Evolutionary conservation across 106 monocot species (phyloP), one percentile per base, ranked within the genome.

Genomic region (Cymbidium sinense): DNA sequence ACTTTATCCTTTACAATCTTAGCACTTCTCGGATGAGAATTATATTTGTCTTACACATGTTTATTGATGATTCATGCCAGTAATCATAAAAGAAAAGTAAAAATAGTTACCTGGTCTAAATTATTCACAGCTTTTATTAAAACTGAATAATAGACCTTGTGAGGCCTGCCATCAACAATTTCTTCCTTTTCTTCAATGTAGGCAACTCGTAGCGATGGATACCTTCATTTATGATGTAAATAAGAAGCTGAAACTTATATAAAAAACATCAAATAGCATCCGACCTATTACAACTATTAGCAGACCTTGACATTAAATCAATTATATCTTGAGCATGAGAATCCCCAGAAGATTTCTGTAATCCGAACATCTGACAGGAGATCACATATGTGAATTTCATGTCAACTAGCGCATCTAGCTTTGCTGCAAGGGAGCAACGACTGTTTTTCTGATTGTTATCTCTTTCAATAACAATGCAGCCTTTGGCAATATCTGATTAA

Each of bases 111-210:
- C 88, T 91, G 84, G 72, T 88, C 88, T 4, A 91, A 70, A 34
- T 89, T 86, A 70, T 91, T 88, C 54, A 83, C 88, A 69, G 82
- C 91, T 81, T 91, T 91, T 30, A 89, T 64, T 70, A 91, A 82
- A 41, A 91, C 69, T 64, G 91, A 91, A 78, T 80, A 91, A 89
- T 91, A 91, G 74, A 91, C 86, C 73, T 82, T 83, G 31, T 43
- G 75, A 78, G 84, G 76, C 17, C 21, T 78, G 18, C 75, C 77
- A 69, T 18, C 50, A 23, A 52, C 54, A 75, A 86, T 81, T 58
- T 82, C 84, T 86, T 91, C 91, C 74, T 84, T 91, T 75, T 91
- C 91, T 81, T 91, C 91, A 77, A 91, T 86, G 72, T 91, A 91
- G 37, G 91, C 88, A 41, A 91, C 86, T 51, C 88, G 84, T 39